These are phyloP conservation scores for Amesomyces nigricolor DNA, from an alignment of 2,329 filamentous ascomycete species.

Conservation along the genomic window DNA sequence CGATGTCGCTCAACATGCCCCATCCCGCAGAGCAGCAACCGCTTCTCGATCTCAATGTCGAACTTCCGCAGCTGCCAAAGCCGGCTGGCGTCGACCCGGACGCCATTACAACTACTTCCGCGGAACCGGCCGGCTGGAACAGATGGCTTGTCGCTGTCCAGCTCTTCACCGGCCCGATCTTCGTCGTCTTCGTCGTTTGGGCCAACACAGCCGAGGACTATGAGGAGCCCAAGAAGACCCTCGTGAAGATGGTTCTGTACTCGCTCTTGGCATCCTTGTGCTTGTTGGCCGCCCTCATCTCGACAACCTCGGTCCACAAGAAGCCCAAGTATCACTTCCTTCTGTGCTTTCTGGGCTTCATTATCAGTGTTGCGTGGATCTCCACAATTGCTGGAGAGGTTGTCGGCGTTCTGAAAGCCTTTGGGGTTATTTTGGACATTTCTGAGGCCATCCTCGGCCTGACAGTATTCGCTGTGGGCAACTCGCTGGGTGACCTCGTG, in stretches of 20 bases:
- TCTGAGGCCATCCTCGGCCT: conserved; percentile 91
- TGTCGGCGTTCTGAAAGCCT: conserved; percentile 85
- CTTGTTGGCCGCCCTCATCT: conserved; percentile 59
- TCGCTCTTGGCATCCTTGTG: conserved; percentile 65
- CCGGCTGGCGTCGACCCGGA: conserved; percentile 13
- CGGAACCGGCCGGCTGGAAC: conserved; percentile 61
- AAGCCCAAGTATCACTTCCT: conserved; percentile 70
- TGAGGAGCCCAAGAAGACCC: conserved; percentile 43
- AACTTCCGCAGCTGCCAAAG: conserved; percentile 4
- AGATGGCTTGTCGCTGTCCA: conserved; percentile 85
- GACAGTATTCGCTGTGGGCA: conserved; percentile 94
- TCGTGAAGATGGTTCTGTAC: conserved; percentile 54
- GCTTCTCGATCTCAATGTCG: not conserved
- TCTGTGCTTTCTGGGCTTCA: conserved; percentile 83
- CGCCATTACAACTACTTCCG: conserved; percentile 10
- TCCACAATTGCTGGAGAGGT: conserved; percentile 94
- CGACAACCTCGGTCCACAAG: conserved; percentile 60
- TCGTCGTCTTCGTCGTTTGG: conserved; percentile 73
- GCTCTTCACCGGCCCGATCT: conserved; percentile 79
- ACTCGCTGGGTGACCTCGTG: conserved; percentile 88
- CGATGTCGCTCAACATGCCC: conserved; percentile 27
- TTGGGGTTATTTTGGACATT: conserved; percentile 88
- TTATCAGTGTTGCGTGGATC: conserved; percentile 92
- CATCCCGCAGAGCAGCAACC: not conserved
- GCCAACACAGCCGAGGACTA: conserved; percentile 58